Evolutionary conservation across 2,329 filamentous ascomycete species (phyloP).

Genomic region (Colletotrichum caudatum): DNA sequence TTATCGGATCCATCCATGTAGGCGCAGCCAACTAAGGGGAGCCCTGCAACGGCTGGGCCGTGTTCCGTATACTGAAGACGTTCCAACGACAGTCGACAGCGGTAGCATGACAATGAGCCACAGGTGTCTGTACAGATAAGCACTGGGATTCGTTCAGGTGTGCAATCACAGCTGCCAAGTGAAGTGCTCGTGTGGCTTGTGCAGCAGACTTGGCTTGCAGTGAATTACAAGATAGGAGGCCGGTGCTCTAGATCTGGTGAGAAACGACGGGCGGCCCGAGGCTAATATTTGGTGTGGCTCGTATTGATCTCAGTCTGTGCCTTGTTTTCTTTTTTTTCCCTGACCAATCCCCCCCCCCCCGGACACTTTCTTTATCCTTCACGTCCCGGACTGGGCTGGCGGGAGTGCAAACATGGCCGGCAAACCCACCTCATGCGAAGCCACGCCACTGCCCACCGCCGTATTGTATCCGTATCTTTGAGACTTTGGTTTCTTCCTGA

Average conservation of each 20-base stretch:
- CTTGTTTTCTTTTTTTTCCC: not conserved
- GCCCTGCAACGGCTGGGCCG: not conserved
- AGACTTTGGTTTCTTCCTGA: not conserved
- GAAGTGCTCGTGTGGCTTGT: not conserved
- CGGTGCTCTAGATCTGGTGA: not conserved
- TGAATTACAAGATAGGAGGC: not conserved
- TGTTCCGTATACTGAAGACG: not conserved
- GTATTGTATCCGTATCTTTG: not conserved
- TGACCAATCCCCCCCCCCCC: no score
- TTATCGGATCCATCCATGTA: conserved; percentile 10
- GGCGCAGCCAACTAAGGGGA: conserved; percentile 8
- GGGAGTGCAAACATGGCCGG: conserved; percentile 5
- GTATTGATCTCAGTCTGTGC: not conserved
- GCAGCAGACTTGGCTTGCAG: not conserved
- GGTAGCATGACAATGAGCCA: conserved; percentile 1
- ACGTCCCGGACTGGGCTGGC: not conserved
- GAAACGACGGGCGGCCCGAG: not conserved
- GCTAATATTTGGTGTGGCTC: conserved; percentile 1
- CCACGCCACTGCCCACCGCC: not conserved
- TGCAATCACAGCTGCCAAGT: not conserved
- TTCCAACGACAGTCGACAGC: not conserved
- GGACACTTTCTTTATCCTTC: not conserved
- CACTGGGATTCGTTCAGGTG: not conserved
- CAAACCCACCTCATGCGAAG: not conserved
- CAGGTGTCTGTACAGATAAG: not conserved